A percentile compares a stretch with the other conserved stretches of the same genome.
Evolutionary conservation across 1,284 basidiomycete species (phyloP).

Genomic region (Marasmius fiardii): DNA sequence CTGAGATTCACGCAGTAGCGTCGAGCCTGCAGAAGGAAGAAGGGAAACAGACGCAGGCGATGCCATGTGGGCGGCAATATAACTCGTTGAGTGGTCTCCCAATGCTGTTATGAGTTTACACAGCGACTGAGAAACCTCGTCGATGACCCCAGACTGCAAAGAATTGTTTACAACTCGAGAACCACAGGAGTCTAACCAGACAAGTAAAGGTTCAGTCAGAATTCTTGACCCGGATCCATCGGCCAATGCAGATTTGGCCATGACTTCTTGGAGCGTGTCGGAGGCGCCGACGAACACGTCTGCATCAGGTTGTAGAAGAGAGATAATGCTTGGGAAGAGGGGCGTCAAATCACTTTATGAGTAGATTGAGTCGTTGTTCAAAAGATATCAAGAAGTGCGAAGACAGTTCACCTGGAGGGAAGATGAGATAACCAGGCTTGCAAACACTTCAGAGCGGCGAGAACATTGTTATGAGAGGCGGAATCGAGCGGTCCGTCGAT

Average conservation of each 20-base stretch:
- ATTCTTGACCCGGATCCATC: slow-evolving; percentile 69
- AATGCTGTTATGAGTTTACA: slow-evolving; percentile 79
- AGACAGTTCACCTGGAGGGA: slow-evolving; percentile 54
- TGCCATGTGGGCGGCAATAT: slow-evolving; percentile 69
- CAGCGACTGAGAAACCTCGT: slow-evolving; percentile 60
- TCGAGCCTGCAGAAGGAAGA: slow-evolving; percentile 18
- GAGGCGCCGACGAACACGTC: slow-evolving; percentile 63
- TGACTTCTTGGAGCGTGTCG: slow-evolving; percentile 73
- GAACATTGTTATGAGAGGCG: slow-evolving; percentile 43
- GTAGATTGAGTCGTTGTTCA: background rate
- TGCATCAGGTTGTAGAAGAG: slow-evolving; percentile 53
- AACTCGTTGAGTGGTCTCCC: slow-evolving; percentile 82
- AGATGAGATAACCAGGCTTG: slow-evolving; percentile 78
- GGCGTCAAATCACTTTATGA: slow-evolving; percentile 55
- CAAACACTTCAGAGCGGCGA: slow-evolving; percentile 73
- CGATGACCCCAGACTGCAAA: slow-evolving; percentile 42
- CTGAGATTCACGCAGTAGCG: slow-evolving; percentile 17
- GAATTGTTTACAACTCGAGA: slow-evolving; percentile 48
- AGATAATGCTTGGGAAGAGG: slow-evolving; percentile 59
- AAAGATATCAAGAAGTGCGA: slow-evolving; percentile 2
- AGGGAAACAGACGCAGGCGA: slow-evolving; percentile 29
- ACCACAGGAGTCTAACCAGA: slow-evolving; percentile 67
- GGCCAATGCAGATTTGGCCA: slow-evolving; percentile 68
- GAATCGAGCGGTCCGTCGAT: slow-evolving; percentile 35
- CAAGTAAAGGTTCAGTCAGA: slow-evolving; percentile 78